These are phyloP conservation scores for Solanum chaucha DNA, from an alignment of 257 asterid species.

Conservation along the genomic window DNA sequence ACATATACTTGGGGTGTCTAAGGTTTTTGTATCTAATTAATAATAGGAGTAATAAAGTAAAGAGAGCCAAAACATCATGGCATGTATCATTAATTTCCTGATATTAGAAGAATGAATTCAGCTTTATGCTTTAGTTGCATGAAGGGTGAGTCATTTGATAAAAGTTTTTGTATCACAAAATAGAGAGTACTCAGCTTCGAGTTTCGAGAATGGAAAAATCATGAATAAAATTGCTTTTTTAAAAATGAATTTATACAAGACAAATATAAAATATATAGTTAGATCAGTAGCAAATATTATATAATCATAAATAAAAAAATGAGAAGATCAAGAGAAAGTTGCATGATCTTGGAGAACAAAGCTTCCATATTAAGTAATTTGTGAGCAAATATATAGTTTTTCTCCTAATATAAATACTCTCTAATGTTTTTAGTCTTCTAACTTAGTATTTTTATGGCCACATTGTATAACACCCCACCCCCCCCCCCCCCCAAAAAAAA, in stretches of 20 bases:
- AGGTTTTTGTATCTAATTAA: neutral
- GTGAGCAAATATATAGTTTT: slow-evolving; percentile 36
- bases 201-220: neutral
- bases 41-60: neutral
- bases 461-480: neutral
- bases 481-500: no score
- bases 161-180: neutral
- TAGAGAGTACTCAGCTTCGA: neutral
- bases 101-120: neutral
- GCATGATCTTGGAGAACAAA: slow-evolving; percentile 31
- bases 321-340: neutral
- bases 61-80: neutral
- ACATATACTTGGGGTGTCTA: neutral
- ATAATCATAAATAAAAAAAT: neutral
- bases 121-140: neutral
- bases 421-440: neutral
- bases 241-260: neutral
- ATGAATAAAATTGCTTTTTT: neutral
- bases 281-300: neutral
- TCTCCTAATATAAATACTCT: slow-evolving; percentile 11
- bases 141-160: neutral
- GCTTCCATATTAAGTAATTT: slow-evolving; percentile 3
- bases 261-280: neutral
- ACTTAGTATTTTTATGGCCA: slow-evolving; percentile 24
- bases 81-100: neutral